These are phyloP conservation scores for Tricholoma matsutake DNA, from an alignment of 768 basidiomycete species.

Conservation along the genomic window DNA sequence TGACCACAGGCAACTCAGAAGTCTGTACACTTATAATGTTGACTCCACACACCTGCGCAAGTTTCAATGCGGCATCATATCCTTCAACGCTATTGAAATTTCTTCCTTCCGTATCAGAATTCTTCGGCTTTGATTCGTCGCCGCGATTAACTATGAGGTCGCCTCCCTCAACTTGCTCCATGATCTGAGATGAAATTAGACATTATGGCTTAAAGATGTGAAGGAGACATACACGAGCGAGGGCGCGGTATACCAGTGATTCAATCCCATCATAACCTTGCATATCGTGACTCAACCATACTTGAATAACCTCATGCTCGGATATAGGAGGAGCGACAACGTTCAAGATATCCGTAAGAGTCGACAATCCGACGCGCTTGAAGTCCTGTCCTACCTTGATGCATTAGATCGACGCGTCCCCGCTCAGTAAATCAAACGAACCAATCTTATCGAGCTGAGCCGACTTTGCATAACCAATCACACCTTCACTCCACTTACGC, in stretches of 20 bases:
- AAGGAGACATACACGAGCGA: slow-evolving; percentile 60
- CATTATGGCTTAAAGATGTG: background rate
- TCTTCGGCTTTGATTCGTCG: slow-evolving; percentile 70
- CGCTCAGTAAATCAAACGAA: slow-evolving; percentile 32
- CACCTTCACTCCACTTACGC: slow-evolving; percentile 84
- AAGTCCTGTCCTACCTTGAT: slow-evolving; percentile 75
- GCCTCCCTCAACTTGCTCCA: slow-evolving; percentile 94
- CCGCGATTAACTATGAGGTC: slow-evolving; percentile 87
- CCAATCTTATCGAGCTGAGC: slow-evolving; percentile 90
- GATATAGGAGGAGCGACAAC: slow-evolving; percentile 98
- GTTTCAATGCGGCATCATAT: slow-evolving; percentile 78
- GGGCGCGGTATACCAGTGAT: slow-evolving; percentile 84
- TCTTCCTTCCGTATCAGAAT: slow-evolving; percentile 45
- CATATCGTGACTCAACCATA: slow-evolving; percentile 97
- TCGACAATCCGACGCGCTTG: slow-evolving; percentile 82
- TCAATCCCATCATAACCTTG: slow-evolving; percentile 94
- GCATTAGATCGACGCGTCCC: slow-evolving; percentile 2
- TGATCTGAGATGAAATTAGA: slow-evolving; percentile 47
- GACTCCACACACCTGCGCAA: slow-evolving; percentile 61
- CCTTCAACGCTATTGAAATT: slow-evolving; percentile 84
- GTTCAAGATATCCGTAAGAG: slow-evolving; percentile 88
- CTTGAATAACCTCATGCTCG: slow-evolving; percentile 95
- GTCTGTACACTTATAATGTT: slow-evolving; percentile 7
- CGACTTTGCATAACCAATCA: slow-evolving; percentile 83
- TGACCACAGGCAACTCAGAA: background rate